A percentile compares a stretch with the other conserved stretches of the same genome.
Conservation (phyloP, 1,284 basidiomycete genomes). For the Cerioporus squamosus region DNA sequence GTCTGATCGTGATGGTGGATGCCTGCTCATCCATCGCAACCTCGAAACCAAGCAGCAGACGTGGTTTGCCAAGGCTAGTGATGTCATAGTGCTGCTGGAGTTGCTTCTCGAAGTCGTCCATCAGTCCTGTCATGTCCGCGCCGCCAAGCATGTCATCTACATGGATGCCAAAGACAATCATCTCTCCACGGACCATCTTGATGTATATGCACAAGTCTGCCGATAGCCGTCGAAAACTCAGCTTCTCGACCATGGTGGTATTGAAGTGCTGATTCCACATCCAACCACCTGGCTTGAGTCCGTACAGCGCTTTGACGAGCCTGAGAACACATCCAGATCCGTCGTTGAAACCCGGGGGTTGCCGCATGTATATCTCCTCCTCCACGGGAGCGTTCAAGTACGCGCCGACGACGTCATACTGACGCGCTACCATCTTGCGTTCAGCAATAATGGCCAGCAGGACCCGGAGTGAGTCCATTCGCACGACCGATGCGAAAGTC, state of each 20-base stretch:
- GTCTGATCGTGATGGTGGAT: not conserved
- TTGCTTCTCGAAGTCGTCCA: conserved; percentile 8
- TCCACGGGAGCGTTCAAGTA: too few species aligned
- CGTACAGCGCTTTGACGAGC: too few species aligned
- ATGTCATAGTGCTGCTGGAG: conserved; percentile 26
- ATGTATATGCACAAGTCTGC: conserved; percentile 27
- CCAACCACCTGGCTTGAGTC: too few species aligned
- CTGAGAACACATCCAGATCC: too few species aligned
- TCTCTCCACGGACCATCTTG: not conserved
- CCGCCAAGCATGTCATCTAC: conserved; percentile 30
- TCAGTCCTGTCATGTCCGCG: not conserved
- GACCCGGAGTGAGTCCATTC: too few species aligned
- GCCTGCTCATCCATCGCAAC: too few species aligned
- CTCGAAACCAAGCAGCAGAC: conserved; percentile 31
- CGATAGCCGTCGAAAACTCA: conserved; percentile 27
- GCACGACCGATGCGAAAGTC: too few species aligned
- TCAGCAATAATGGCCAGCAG: too few species aligned
- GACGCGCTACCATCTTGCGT: too few species aligned
- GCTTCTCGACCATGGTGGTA: not conserved
- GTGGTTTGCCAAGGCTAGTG: conserved; percentile 26
- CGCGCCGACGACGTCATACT: too few species aligned
- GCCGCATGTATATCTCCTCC: too few species aligned
- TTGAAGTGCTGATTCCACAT: conserved; percentile 20
- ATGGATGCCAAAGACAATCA: conserved; percentile 24
- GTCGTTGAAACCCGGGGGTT: too few species aligned